Conservation (phyloP, 2,329 filamentous ascomycete genomes). For the Xylaria sp. region DNA sequence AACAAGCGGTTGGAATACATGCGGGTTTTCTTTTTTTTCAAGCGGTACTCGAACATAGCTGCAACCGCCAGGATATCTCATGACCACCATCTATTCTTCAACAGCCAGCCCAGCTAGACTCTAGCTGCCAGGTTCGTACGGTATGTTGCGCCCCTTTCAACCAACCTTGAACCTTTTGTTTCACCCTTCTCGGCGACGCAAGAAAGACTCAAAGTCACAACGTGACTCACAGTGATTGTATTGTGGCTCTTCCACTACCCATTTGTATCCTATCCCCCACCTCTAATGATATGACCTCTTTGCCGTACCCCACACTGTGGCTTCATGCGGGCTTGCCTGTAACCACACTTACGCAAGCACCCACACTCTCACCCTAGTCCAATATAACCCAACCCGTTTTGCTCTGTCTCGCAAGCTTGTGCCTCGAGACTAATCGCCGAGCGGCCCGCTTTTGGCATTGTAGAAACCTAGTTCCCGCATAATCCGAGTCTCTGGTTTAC, state of each 20-base stretch:
- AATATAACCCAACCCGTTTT: constrained; percentile 15
- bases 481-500: constrained; percentile 4
- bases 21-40: not conserved
- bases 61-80: not conserved
- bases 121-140: not conserved
- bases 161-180: not conserved
- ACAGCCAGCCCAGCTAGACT: too few species aligned
- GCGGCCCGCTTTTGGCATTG: constrained; percentile 13
- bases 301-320: constrained; percentile 26
- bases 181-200: not conserved
- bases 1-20: not conserved
- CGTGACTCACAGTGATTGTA: not conserved
- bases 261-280: not conserved
- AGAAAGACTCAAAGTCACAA: not conserved
- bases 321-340: constrained; percentile 23
- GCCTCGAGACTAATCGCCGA: not conserved
- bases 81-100: not conserved
- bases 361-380: constrained; percentile 4
- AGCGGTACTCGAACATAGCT: too few species aligned
- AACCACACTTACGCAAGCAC: constrained; percentile 22
- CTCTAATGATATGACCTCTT: constrained; percentile 7
- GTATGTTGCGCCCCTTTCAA: not conserved
- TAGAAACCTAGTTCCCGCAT: constrained; percentile 2
- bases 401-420: not conserved
- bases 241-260: not conserved